Base-by-base conservation (phyloP, 1,284 basidiomycete genomes). In the Cutaneotrichosporon curvatum region DNA sequence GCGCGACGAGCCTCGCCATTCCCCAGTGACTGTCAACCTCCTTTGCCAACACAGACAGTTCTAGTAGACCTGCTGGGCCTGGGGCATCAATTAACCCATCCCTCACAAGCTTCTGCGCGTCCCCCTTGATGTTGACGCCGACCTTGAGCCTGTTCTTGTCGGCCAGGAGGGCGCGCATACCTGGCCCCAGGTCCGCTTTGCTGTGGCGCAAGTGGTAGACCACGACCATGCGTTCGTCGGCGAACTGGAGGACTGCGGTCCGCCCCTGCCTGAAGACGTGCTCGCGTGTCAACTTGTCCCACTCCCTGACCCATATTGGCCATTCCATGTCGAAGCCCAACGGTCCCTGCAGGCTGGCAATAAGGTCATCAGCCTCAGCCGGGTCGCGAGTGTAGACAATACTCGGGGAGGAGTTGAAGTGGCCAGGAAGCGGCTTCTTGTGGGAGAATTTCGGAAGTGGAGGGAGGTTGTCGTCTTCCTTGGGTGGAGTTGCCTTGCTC, bases 201-300 rank as follows among this genome's bases (percentile, higher is more conserved):
- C 49, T 51, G 4, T 57, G 57, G 6, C 14, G n/a, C 5, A 73
- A 45, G 32, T 73, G 73, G 1, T 71, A 56, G 3, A 74, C 51
- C 12, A 74, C 43, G 8, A 73, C 60, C 44, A 65, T 55, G 23
- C 55, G 47, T 18, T 60, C 60, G 54, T 72, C 69, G 37, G 64
- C 65, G 6, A 74, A 37, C 54, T 74, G 73, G 11, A 70, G 57
- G 28, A 74, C 44, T 0, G 68, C 70, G 2, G 68, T 69, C 40
- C 59, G 63, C 2, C 60, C 60, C 40, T 63, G 59, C 8, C 40
- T 48, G n/a, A 42, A 55, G 8, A 34, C 40, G 14, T 51, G 56
- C 15, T 38, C 50, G 12, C 48, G 43, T 39, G 20, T 43, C 28
- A n/a, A 33, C 1, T 25, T 9, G 45, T 60, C 51, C 48, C 43